Evolutionary conservation across 768 basidiomycete genomes (phyloP).

Genomic region (Macrolepiota dolichaula): DNA sequence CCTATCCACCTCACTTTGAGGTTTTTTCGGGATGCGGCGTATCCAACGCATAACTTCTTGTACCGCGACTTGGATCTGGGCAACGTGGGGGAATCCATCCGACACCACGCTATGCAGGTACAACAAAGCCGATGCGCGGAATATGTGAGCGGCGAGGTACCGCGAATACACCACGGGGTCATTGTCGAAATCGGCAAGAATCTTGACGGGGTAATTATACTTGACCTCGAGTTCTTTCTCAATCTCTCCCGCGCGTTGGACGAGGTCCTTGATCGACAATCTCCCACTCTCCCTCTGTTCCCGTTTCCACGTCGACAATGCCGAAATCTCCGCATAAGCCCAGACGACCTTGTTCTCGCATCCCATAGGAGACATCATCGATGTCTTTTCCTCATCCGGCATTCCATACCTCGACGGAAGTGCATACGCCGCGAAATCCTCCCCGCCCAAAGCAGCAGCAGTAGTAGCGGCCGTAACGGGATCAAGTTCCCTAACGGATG

Average conservation of each 20-base stretch:
- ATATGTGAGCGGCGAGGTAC: conserved; percentile 52
- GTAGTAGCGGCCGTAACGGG: background rate
- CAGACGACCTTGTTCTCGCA: conserved; percentile 79
- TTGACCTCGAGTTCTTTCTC: conserved; percentile 32
- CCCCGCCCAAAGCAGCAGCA: background rate
- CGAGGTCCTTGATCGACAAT: conserved; percentile 61
- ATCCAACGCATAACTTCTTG: conserved; percentile 50
- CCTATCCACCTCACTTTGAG: conserved; percentile 17
- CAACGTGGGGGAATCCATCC: conserved; percentile 63
- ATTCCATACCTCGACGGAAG: background rate
- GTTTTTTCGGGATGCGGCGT: conserved; percentile 28
- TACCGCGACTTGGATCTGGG: conserved; percentile 57
- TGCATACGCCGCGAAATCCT: background rate
- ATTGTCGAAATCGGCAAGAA: conserved; percentile 18
- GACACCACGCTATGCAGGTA: conserved; percentile 79
- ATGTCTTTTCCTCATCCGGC: conserved; percentile 31
- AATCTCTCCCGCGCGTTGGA: conserved; percentile 48
- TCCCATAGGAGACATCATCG: conserved; percentile 85
- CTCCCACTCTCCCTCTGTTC: conserved; percentile 30
- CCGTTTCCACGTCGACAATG: conserved; percentile 66
- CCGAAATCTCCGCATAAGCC: conserved; percentile 72
- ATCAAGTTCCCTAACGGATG: conserved; percentile 32
- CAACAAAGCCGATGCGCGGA: conserved; percentile 70
- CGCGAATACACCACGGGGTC: conserved; percentile 33
- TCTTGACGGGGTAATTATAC: conserved; percentile 15